Conservation (phyloP, 2,329 filamentous ascomycete species). For the Neodidymelliopsis sp. region DNA sequence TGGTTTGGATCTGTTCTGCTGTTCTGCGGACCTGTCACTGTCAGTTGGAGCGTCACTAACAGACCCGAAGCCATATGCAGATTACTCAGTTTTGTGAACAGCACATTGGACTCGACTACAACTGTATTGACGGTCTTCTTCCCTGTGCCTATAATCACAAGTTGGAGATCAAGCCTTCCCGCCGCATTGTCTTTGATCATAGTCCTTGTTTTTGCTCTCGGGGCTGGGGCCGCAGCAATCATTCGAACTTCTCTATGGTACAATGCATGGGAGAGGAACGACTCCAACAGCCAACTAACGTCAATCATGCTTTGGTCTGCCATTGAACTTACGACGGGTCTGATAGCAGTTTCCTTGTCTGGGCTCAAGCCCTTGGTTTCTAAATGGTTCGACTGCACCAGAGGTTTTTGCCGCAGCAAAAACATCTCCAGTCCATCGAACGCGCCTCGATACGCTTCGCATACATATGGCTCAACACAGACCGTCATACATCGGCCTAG, state of each 20-base stretch:
- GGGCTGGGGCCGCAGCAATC: background rate
- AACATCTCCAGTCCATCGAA: background rate
- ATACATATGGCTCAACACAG: constrained; percentile 19
- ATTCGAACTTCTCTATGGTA: background rate
- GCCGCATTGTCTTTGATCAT: background rate
- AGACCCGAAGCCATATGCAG: background rate
- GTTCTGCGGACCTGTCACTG: constrained; percentile 55
- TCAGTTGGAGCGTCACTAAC: constrained; percentile 51
- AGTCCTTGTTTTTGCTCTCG: background rate
- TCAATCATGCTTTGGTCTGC: constrained; percentile 1
- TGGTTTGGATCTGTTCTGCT: constrained; percentile 56
- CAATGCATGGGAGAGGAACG: background rate
- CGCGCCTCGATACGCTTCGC: background rate
- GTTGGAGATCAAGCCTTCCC: background rate
- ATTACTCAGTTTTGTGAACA: constrained; percentile 7
- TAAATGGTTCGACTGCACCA: background rate
- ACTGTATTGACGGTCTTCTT: background rate
- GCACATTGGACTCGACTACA: background rate
- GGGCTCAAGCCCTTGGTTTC: background rate
- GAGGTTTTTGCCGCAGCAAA: background rate
- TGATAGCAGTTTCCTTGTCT: background rate
- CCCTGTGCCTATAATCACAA: background rate
- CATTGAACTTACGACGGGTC: background rate
- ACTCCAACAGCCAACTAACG: background rate
- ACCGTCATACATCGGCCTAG: constrained; percentile 25